phyloP scores from a whole-genome alignment of 139 green algal genomes.

The Volvox reticuliferus region DNA sequence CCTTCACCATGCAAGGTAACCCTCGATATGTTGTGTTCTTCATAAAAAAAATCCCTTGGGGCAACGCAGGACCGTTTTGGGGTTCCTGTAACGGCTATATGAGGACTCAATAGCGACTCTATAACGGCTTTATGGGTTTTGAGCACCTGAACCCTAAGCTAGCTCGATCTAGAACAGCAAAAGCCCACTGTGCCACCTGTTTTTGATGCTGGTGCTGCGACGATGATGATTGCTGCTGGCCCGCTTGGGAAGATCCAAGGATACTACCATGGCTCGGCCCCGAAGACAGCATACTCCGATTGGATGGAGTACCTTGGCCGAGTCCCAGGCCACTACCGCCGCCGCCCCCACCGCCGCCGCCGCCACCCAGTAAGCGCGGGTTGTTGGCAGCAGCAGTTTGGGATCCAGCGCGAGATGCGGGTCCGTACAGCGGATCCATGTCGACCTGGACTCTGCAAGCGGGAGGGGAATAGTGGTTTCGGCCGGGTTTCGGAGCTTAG shows the following conservation, averaged over 20 bases:
- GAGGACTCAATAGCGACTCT: no score
- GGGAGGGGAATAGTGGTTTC: not conserved
- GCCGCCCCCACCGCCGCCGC: not conserved
- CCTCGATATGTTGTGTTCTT: no score
- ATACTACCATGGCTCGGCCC: constrained; percentile 5
- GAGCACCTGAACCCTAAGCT: not conserved
- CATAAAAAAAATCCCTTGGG: no score
- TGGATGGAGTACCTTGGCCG: not conserved
- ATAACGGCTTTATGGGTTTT: no score
- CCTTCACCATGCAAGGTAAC: no score
- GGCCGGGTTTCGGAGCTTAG: not conserved
- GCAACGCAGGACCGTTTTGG: no score
- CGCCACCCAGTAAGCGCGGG: not conserved
- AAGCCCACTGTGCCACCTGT: not conserved
- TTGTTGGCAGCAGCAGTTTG: not conserved
- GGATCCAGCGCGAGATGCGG: not conserved
- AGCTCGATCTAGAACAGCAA: not conserved
- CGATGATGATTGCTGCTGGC: not conserved
- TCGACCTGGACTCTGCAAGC: not conserved
- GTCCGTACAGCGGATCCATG: not conserved
- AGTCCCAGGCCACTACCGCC: not conserved
- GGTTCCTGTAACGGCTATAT: no score
- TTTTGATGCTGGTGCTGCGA: not conserved
- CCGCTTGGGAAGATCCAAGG: not conserved
- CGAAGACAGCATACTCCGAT: constrained; percentile 20